Percentiles rank a stretch among this genome's conserved stretches.
Evolutionary conservation across 108 stramenopile species (phyloP).

Genomic region (Nitzschia inconspicua): DNA sequence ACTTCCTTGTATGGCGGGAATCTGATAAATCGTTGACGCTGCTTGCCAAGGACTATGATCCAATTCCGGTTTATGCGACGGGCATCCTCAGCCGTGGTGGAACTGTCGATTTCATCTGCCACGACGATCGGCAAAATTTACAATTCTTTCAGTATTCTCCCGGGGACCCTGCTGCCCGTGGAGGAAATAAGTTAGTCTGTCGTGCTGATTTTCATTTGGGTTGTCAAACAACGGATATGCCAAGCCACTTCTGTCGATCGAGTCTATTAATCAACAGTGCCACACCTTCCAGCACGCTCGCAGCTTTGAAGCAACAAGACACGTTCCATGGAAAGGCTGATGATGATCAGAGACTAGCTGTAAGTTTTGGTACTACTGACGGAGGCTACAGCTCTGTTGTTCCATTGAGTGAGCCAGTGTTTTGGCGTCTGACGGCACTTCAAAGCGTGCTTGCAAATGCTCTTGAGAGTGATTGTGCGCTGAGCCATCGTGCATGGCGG

Average conservation of each 20-base stretch:
- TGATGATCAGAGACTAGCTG: constrained; percentile 82
- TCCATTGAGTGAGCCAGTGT: constrained; percentile 84
- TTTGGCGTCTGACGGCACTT: constrained; percentile 85
- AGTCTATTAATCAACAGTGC: constrained; percentile 74
- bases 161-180: constrained; percentile 81
- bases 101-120: constrained; percentile 71
- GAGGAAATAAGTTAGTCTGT: constrained; percentile 91
- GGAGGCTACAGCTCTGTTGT: constrained; percentile 75
- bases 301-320: constrained; percentile 85
- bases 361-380: constrained; percentile 86
- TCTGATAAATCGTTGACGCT: constrained; percentile 85
- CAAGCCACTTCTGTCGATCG: constrained; percentile 70
- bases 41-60: constrained; percentile 86
- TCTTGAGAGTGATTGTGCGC: constrained; percentile 83
- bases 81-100: constrained; percentile 80
- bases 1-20: constrained; percentile 87
- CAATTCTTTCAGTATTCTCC: constrained; percentile 93
- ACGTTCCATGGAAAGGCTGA: constrained; percentile 66
- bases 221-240: constrained; percentile 68
- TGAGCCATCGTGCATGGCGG: constrained; percentile 73
- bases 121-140: constrained; percentile 86
- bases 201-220: constrained; percentile 88
- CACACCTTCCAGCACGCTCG: constrained; percentile 63
- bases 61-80: constrained; percentile 75
- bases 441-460: constrained; percentile 91